A percentile compares a stretch with the other conserved stretches of the same genome.
phyloP scores from a whole-genome alignment of 2,329 filamentous ascomycete genomes.

The Botryosphaeria agaves region DNA sequence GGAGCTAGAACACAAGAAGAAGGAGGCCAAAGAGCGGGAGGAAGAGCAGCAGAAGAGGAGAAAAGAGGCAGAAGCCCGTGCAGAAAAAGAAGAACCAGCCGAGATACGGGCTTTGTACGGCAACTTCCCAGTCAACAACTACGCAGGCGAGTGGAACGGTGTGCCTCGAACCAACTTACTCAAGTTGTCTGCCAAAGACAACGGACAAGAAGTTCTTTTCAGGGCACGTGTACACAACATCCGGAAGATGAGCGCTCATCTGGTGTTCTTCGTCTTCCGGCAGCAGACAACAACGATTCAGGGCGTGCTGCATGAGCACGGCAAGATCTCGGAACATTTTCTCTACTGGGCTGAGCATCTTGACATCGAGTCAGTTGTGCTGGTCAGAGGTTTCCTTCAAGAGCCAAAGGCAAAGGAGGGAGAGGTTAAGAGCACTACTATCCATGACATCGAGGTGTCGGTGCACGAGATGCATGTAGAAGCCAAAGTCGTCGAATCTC shows the following conservation, averaged over 20 bases:
- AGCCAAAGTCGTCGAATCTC: constrained; percentile 39
- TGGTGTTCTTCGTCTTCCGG: constrained; percentile 75
- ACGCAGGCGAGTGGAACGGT: constrained; percentile 31
- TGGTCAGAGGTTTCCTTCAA: constrained; percentile 57
- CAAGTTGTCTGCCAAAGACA: constrained; percentile 31
- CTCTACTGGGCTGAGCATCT: constrained; percentile 78
- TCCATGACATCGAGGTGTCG: constrained; percentile 60
- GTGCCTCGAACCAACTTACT: constrained; percentile 32
- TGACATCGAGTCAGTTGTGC: constrained; percentile 59
- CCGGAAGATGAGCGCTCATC: constrained; percentile 61
- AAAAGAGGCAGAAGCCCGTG: constrained; percentile 29
- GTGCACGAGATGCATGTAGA: constrained; percentile 49
- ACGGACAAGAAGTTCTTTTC: constrained; percentile 46
- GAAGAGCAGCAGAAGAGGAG: constrained; percentile 28
- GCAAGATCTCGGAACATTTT: constrained; percentile 53
- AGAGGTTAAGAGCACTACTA: constrained; percentile 55
- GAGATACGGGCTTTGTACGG: constrained; percentile 44
- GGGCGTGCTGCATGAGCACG: constrained; percentile 53
- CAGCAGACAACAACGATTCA: constrained; percentile 74
- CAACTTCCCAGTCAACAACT: constrained; percentile 39
- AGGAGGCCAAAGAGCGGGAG: constrained; percentile 24
- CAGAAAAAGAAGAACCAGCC: constrained; percentile 35
- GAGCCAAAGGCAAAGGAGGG: constrained; percentile 47
- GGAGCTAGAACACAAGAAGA: constrained; percentile 25
- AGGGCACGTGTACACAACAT: constrained; percentile 61